These are phyloP conservation scores for Talaromyces borbonicus DNA, from an alignment of 495 filamentous ascomycete genomes.

Conservation along the genomic window DNA sequence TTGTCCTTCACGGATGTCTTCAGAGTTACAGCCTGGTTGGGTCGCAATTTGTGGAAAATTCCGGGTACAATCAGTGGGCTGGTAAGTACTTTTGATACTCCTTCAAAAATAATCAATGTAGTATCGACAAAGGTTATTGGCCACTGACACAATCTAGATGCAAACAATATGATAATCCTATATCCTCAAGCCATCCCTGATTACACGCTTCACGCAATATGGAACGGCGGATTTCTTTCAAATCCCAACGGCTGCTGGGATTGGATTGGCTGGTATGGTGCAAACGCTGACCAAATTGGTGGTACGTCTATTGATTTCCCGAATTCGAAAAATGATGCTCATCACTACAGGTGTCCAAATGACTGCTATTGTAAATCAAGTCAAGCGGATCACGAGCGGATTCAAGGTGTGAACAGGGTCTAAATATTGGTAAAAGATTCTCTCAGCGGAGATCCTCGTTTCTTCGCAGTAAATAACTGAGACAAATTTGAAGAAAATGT, in stretches of 20 bases:
- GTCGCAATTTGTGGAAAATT: neutral
- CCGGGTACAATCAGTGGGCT: conserved; percentile 1
- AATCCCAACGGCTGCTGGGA: conserved; percentile 13
- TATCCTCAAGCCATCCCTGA: conserved; percentile 12
- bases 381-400: conserved; percentile 10
- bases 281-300: conserved; percentile 11
- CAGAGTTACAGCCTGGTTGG: neutral
- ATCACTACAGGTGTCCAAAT: conserved; percentile 9
- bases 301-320: conserved; percentile 1
- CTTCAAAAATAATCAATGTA: neutral
- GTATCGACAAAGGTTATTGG: too few species aligned
- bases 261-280: conserved; percentile 11
- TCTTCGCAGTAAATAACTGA: too few species aligned
- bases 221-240: conserved; percentile 6
- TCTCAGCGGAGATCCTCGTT: too few species aligned
- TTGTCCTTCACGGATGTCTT: conserved; percentile 1
- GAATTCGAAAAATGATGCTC: neutral
- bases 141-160: conserved; percentile 9
- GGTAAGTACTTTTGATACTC: neutral
- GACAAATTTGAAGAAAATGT: too few species aligned
- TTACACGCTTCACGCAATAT: conserved; percentile 9
- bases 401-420: too few species aligned
- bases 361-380: conserved; percentile 12
- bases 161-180: conserved; percentile 12
- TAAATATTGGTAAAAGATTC: too few species aligned